Evolutionary conservation across 345 rosid species (phyloP), one percentile per base, ranked within the genome.

Genomic region (Murraya paniculata): DNA sequence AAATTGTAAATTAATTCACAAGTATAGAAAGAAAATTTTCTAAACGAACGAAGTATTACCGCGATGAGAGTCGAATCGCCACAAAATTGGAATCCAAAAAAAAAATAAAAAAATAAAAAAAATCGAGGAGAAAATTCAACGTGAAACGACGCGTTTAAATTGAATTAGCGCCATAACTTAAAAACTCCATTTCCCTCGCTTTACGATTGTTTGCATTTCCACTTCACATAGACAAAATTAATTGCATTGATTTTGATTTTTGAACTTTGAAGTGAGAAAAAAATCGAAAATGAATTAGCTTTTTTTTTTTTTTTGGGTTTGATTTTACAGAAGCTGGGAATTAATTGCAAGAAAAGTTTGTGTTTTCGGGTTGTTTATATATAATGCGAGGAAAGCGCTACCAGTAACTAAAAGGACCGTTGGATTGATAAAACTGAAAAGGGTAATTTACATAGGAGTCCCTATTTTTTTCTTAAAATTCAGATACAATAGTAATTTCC

Each of bases 221-320:
- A 77, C 85, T 82, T 72, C 65, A 84, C 78, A 74, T 45, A 38
- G 66, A 64, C 74, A 57, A 36, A 24, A 35, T 13, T 45, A 30
- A 35, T 69, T 62, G 24, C 27, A 68, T 41, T 48, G 8, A 36
- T 45, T 45, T 13, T 13, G 50, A 45, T 45, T 45, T 45, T 45
- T 45, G 50, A 13, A 45, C 16, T 68, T 25, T 9, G 0, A 45
- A 45, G 50, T 13, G 50, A 13, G 64, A 68, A 25, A 60, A 48
- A 79, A 64, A 58, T 7, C 22, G 35, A 10, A 25, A 8, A 56
- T 7, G 11, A 6, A 45, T 1, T 45, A 11, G 1, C 50, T 10
- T 0, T 41, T 10, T 41, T 41, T 33, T 30, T 30, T 41, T 41
- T 41, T 10, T 11, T 11, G 48, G 50, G 16, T n/a, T 67, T 67